Evolutionary conservation across 352 stramenopile species (phyloP).

Genomic region (Hyaloperonospora arabidopsidis): DNA sequence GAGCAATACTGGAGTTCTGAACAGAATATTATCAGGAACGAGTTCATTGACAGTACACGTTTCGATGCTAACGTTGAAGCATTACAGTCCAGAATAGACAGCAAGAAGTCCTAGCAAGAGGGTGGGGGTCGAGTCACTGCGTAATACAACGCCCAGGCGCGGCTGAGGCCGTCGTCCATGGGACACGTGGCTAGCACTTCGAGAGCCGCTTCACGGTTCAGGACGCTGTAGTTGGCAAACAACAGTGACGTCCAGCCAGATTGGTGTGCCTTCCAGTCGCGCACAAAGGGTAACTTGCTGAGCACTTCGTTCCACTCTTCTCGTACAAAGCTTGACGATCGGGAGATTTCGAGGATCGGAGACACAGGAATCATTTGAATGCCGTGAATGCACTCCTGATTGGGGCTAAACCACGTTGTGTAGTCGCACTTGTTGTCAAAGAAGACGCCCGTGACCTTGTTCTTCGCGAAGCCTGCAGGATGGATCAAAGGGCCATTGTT

Average conservation of each 20-base stretch:
- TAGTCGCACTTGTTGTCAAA: slow-evolving; percentile 79
- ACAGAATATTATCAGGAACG: neutral
- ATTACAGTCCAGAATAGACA: neutral
- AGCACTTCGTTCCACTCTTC: slow-evolving; percentile 65
- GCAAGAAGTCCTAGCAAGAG: slow-evolving; percentile 13
- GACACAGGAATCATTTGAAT: slow-evolving; percentile 72
- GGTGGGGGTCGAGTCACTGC: slow-evolving; percentile 32
- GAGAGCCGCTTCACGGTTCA: slow-evolving; percentile 33
- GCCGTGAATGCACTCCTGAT: slow-evolving; percentile 68
- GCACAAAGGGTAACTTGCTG: slow-evolving; percentile 38
- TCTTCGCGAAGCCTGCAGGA: slow-evolving; percentile 41
- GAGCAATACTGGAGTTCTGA: slow-evolving; percentile 3
- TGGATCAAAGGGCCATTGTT: slow-evolving; percentile 37
- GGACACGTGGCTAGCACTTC: slow-evolving; percentile 34
- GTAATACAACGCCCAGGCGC: slow-evolving; percentile 58
- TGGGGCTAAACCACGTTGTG: slow-evolving; percentile 63
- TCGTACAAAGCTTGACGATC: slow-evolving; percentile 33
- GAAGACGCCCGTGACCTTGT: slow-evolving; percentile 66
- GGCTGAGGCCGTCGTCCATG: slow-evolving; percentile 68
- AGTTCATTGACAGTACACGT: slow-evolving; percentile 3
- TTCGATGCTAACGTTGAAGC: too few relatives aligned
- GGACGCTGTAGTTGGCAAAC: slow-evolving; percentile 47
- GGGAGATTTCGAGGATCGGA: slow-evolving; percentile 39
- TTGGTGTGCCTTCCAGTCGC: slow-evolving; percentile 39
- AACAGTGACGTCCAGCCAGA: slow-evolving; percentile 56